phyloP scores from a whole-genome alignment of 768 basidiomycete genomes.

The Xerocomus potaroensis region DNA sequence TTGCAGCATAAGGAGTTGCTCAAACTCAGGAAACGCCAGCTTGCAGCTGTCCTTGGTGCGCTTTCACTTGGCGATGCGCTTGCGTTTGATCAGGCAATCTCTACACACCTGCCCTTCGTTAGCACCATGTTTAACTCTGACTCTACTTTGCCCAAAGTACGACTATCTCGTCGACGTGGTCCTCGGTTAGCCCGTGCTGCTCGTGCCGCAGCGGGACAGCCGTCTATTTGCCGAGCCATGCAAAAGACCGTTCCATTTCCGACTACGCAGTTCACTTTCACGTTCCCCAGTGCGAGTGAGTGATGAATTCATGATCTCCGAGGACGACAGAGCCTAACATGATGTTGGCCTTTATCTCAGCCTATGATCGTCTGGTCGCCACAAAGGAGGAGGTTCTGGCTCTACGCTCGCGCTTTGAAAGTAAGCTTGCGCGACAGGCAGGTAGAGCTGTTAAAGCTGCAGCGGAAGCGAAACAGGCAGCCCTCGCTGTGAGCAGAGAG shows the following conservation, averaged over 20 bases:
- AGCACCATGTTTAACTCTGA: constrained; percentile 34
- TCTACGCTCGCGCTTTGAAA: constrained; percentile 66
- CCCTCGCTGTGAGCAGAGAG: constrained; percentile 34
- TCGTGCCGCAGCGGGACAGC: constrained; percentile 34
- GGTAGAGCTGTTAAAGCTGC: constrained; percentile 47
- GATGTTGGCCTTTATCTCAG: constrained; percentile 38
- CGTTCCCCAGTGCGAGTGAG: constrained; percentile 69
- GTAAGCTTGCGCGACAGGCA: constrained; percentile 68
- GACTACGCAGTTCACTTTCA: constrained; percentile 53
- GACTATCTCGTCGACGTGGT: constrained; percentile 52
- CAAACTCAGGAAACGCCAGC: constrained; percentile 62
- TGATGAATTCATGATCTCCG: constrained; percentile 30
- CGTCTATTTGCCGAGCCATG: constrained; percentile 4
- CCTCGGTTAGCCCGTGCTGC: constrained; percentile 52
- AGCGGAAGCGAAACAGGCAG: constrained; percentile 50
- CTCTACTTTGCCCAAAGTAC: constrained; percentile 35
- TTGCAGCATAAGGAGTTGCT: constrained; percentile 74
- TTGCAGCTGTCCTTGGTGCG: constrained; percentile 65
- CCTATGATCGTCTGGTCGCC: constrained; percentile 64
- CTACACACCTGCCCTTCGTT: constrained; percentile 36
- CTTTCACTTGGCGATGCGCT: constrained; percentile 64
- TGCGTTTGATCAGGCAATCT: constrained; percentile 75
- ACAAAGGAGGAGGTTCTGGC: constrained; percentile 65
- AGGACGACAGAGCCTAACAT: constrained; percentile 25
- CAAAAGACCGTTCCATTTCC: constrained; percentile 43